These are phyloP conservation scores for Mikania micrantha DNA, from an alignment of 129 eudicot genomes.

Conservation along the genomic window DNA sequence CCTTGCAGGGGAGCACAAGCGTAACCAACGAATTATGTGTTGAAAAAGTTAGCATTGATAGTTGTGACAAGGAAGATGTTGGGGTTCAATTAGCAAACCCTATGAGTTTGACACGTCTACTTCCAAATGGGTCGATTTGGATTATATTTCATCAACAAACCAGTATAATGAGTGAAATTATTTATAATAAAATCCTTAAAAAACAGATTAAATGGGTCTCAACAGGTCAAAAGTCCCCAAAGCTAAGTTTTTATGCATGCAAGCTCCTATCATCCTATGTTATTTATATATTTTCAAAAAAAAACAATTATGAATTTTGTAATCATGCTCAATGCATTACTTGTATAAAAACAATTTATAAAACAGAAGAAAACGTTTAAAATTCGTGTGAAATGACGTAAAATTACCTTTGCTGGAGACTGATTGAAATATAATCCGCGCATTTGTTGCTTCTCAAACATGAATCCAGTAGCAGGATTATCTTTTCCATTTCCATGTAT, in stretches of 20 bases:
- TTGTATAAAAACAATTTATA: not conserved
- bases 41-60: not conserved
- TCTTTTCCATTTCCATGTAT: conserved; percentile 82
- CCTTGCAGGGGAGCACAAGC: too few relatives aligned
- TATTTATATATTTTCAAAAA: not conserved
- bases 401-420: conserved; percentile 75
- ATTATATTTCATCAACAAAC: not conserved
- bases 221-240: not conserved
- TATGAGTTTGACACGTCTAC: not conserved
- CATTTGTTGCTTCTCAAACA: conserved; percentile 89
- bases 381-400: not conserved
- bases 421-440: conserved; percentile 87
- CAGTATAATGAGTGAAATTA: not conserved
- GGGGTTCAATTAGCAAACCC: not conserved
- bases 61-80: not conserved
- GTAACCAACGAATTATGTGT: too few relatives aligned
- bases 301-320: not conserved
- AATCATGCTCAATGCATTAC: not conserved
- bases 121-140: not conserved
- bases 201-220: not conserved
- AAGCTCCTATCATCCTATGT: too few relatives aligned
- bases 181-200: not conserved
- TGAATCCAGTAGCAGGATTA: conserved; percentile 89
- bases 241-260: not conserved
- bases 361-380: not conserved